These are phyloP conservation scores for Daldinia decipiens DNA, from an alignment of 495 filamentous ascomycete genomes.

Conservation along the genomic window DNA sequence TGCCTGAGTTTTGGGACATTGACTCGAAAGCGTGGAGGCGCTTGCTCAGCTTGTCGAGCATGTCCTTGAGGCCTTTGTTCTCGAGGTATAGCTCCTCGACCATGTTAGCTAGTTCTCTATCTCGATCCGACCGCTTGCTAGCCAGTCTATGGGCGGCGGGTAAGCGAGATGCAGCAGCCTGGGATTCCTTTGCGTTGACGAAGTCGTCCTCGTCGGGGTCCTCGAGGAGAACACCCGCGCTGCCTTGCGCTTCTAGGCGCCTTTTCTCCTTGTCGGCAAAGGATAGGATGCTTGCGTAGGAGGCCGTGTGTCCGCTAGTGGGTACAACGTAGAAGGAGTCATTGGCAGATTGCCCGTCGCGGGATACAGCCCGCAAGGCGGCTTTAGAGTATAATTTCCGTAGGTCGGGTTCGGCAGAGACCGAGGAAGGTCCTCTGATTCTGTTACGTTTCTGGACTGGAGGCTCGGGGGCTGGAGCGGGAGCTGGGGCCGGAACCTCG, in stretches of 20 bases:
- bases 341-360: conserved; percentile 61
- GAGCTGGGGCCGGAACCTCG: conserved; percentile 27
- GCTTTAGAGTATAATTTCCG: conserved; percentile 80
- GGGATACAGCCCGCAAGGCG: conserved; percentile 73
- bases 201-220: conserved; percentile 81
- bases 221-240: conserved; percentile 47
- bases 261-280: conserved; percentile 74
- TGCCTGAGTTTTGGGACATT: conserved; percentile 79
- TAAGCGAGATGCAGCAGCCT: conserved; percentile 40
- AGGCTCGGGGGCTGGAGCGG: conserved; percentile 46
- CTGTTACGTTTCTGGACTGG: conserved; percentile 55
- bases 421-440: conserved; percentile 50
- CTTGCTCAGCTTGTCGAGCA: conserved; percentile 80
- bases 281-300: conserved; percentile 86
- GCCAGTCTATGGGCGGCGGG: conserved; percentile 47
- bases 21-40: conserved; percentile 87
- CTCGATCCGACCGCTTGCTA: conserved; percentile 31
- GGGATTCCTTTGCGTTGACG: conserved; percentile 85
- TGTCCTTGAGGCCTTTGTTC: conserved; percentile 77
- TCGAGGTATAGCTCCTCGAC: conserved; percentile 86
- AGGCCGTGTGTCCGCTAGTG: conserved; percentile 84
- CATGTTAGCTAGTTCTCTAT: conserved; percentile 61
- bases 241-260: conserved; percentile 52
- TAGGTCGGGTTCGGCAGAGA: conserved; percentile 73
- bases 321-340: conserved; percentile 98